These are phyloP conservation scores for Torulaspora microellipsoides DNA, from an alignment of 805 yeast species.

Conservation along the genomic window DNA sequence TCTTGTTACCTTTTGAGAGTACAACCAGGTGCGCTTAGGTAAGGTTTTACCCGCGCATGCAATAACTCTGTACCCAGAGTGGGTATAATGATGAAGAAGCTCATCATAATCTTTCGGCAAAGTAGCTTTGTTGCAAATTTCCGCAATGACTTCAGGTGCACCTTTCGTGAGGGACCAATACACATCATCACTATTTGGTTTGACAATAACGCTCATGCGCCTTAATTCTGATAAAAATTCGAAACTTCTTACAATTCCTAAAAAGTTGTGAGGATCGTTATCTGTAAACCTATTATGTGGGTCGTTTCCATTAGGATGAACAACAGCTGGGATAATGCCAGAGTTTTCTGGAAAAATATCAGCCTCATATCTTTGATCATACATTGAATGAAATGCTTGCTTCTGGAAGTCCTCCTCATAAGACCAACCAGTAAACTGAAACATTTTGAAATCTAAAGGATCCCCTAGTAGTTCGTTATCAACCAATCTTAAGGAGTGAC, in stretches of 20 bases:
- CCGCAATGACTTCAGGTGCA: constrained; percentile 90
- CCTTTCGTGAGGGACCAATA: constrained; percentile 75
- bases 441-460: constrained; percentile 91
- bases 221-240: constrained; percentile 84
- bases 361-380: constrained; percentile 38
- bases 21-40: constrained; percentile 44
- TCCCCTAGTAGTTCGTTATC: constrained; percentile 86
- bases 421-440: constrained; percentile 78
- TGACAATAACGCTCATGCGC: constrained; percentile 82
- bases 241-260: constrained; percentile 52
- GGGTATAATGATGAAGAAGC: constrained; percentile 78
- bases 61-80: constrained; percentile 89
- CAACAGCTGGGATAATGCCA: constrained; percentile 46
- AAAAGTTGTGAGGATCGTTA: constrained; percentile 34
- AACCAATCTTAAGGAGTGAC: constrained; percentile 80
- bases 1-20: constrained; percentile 49
- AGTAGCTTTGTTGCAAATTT: constrained; percentile 65
- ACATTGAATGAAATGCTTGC: constrained; percentile 34
- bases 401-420: constrained; percentile 61
- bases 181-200: constrained; percentile 38
- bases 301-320: constrained; percentile 38
- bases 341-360: constrained; percentile 40
- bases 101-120: constrained; percentile 74
- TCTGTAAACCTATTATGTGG: constrained; percentile 35
- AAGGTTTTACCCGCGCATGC: constrained; percentile 75